phyloP scores from a whole-genome alignment of 108 stramenopile species.

The Conticribra guillardii region DNA sequence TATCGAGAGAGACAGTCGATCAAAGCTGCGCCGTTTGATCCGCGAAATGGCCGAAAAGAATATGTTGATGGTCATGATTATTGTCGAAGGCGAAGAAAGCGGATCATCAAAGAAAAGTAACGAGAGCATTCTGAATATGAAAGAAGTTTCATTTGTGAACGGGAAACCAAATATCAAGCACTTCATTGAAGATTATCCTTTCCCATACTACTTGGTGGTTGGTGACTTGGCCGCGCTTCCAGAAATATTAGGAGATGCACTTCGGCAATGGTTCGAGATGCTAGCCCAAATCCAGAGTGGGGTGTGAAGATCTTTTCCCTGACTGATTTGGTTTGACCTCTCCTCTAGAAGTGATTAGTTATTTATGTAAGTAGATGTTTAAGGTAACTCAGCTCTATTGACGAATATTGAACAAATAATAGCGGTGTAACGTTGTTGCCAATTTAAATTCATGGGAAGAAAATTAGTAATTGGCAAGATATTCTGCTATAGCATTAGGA shows the following conservation, averaged over 20 bases:
- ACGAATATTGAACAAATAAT: too few relatives aligned
- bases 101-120: constrained; percentile 52
- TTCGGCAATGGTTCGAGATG: constrained; percentile 99
- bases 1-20: constrained; percentile 92
- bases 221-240: constrained; percentile 90
- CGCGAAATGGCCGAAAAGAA: constrained; percentile 92
- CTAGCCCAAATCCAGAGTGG: constrained; percentile 69
- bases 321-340: too few relatives aligned
- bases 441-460: too few relatives aligned
- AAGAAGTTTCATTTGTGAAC: constrained; percentile 91
- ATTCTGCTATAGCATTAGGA: too few relatives aligned
- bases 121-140: constrained; percentile 94
- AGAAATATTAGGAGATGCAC: constrained; percentile 94
- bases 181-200: constrained; percentile 99
- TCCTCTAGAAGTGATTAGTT: too few relatives aligned
- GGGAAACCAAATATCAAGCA: constrained; percentile 88
- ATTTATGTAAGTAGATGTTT: too few relatives aligned
- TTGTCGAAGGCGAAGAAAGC: constrained; percentile 81
- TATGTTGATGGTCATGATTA: constrained; percentile 93
- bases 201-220: constrained; percentile 96
- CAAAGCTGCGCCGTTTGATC: constrained; percentile 79
- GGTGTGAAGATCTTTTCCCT: too few relatives aligned
- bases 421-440: too few relatives aligned
- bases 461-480: too few relatives aligned
- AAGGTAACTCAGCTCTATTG: too few relatives aligned